Evolutionary conservation across 2,329 filamentous ascomycete genomes (phyloP).

Genomic region (Penicillium vulpinum): DNA sequence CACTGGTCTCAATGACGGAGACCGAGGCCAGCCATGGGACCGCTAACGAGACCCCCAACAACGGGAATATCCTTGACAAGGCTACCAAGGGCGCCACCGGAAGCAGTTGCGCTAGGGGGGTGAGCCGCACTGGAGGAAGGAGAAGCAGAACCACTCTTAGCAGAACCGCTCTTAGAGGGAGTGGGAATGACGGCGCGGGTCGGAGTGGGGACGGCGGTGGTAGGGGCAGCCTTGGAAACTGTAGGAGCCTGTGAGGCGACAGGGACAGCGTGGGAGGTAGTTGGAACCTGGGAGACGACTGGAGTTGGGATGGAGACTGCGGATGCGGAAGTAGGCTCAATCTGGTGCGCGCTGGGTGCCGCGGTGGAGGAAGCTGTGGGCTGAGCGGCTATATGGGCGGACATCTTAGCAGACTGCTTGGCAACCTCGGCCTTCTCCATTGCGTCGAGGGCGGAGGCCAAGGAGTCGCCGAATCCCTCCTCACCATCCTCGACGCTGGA

Average conservation of each 20-base stretch:
- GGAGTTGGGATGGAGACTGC: background rate
- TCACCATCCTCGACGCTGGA: slow-evolving; percentile 12
- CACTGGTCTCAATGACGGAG: slow-evolving; percentile 1
- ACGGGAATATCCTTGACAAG: slow-evolving; percentile 4
- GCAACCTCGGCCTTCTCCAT: slow-evolving; percentile 12
- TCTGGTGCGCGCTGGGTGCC: too few species aligned
- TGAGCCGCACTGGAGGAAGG: slow-evolving; percentile 10
- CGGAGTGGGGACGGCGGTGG: background rate
- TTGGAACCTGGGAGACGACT: background rate
- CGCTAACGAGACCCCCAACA: slow-evolving; percentile 9
- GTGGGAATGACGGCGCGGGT: background rate
- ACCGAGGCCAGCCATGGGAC: slow-evolving; percentile 1
- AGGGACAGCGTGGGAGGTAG: background rate
- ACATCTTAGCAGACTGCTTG: background rate
- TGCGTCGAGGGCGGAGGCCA: slow-evolving; percentile 17
- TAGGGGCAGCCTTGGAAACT: background rate
- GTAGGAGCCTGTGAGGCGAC: background rate
- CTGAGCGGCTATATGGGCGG: too few species aligned
- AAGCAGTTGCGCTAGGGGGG: slow-evolving; percentile 5
- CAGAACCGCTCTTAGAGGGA: slow-evolving; percentile 1
- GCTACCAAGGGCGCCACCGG: background rate
- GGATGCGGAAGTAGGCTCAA: background rate
- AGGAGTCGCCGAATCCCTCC: slow-evolving; percentile 16
- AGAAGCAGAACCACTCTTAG: slow-evolving; percentile 14
- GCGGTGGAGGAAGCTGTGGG: too few species aligned